A percentile compares a stretch with the other conserved stretches of the same genome.
phyloP scores from a whole-genome alignment of 2,329 filamentous ascomycete genomes.

The Periconia macrospinosa region DNA sequence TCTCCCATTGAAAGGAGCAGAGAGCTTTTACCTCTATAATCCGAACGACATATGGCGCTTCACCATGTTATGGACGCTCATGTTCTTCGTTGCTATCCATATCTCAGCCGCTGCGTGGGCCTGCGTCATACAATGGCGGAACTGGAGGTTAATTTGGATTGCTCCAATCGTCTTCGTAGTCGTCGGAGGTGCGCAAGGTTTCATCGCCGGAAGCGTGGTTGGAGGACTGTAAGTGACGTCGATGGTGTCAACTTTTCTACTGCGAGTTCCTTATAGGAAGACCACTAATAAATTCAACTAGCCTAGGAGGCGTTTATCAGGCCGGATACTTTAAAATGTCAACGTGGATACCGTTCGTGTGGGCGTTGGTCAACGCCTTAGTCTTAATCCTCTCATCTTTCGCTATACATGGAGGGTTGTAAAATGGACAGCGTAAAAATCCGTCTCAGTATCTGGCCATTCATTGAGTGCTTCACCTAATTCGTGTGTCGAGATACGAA shows the following conservation, averaged over 20 bases:
- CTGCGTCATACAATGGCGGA: slow-evolving; percentile 67
- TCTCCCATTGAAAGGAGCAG: slow-evolving; percentile 58
- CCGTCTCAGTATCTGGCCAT: neutral
- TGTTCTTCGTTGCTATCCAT: slow-evolving; percentile 77
- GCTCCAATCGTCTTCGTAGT: slow-evolving; percentile 71
- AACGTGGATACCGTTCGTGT: slow-evolving; percentile 89
- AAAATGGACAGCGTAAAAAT: neutral
- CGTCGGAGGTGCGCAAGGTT: slow-evolving; percentile 73
- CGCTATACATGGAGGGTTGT: slow-evolving; percentile 88
- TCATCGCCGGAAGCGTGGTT: slow-evolving; percentile 79
- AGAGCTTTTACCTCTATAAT: slow-evolving; percentile 69
- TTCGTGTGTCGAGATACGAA: too few relatives aligned
- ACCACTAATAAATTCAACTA: slow-evolving; percentile 35
- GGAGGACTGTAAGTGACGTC: slow-evolving; percentile 70
- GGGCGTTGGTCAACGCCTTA: slow-evolving; percentile 82
- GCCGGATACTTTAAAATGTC: slow-evolving; percentile 87
- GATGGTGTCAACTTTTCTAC: neutral
- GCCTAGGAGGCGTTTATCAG: slow-evolving; percentile 77
- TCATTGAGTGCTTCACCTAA: neutral
- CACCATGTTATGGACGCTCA: slow-evolving; percentile 82
- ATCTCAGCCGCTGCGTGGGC: slow-evolving; percentile 72
- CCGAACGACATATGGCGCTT: slow-evolving; percentile 82
- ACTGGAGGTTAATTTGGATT: slow-evolving; percentile 65
- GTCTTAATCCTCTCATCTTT: slow-evolving; percentile 86
- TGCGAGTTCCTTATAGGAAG: neutral